Percentiles rank a stretch among this genome's conserved stretches.
These are phyloP conservation scores for Casuarina equisetifolia DNA, from an alignment of 306 rosid species.

Conservation along the genomic window DNA sequence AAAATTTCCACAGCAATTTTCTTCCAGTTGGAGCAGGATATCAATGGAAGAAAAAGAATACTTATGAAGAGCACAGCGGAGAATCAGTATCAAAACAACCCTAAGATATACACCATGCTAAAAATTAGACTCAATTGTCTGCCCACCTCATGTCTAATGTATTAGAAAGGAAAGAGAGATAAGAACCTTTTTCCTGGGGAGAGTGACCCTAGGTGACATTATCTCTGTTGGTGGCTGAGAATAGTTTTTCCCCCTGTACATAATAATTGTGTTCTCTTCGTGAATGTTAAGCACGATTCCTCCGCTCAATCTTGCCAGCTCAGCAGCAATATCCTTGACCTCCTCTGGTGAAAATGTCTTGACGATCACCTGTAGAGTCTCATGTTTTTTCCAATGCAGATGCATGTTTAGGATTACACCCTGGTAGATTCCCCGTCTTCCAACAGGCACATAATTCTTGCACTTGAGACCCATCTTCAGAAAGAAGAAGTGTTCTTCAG, in stretches of 20 bases:
- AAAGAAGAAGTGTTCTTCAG: slow-evolving; percentile 94
- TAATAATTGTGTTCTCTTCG: slow-evolving; percentile 81
- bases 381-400: slow-evolving; percentile 98
- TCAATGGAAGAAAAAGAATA: neutral
- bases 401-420: slow-evolving; percentile 98
- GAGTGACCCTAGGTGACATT: slow-evolving; percentile 91
- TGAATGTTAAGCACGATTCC: slow-evolving; percentile 91
- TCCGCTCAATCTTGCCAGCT: slow-evolving; percentile 86
- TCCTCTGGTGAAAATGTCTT: slow-evolving; percentile 87
- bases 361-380: slow-evolving; percentile 83
- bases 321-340: slow-evolving; percentile 85
- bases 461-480: slow-evolving; percentile 89
- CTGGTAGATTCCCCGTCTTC: slow-evolving; percentile 92
- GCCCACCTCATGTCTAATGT: slow-evolving; percentile 6
- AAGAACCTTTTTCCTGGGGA: slow-evolving; percentile 84
- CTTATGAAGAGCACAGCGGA: neutral
- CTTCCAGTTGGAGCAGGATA: neutral
- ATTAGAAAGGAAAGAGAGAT: slow-evolving; percentile 4
- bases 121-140: slow-evolving; percentile 1
- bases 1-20: neutral
- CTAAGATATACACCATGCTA: neutral
- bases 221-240: slow-evolving; percentile 96
- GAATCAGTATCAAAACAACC: neutral
- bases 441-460: slow-evolving; percentile 92
- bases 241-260: slow-evolving; percentile 98